A percentile compares a stretch with the other conserved stretches of the same genome.
Conservation (phyloP, 495 filamentous ascomycete genomes). For the Daldinia childiae region DNA sequence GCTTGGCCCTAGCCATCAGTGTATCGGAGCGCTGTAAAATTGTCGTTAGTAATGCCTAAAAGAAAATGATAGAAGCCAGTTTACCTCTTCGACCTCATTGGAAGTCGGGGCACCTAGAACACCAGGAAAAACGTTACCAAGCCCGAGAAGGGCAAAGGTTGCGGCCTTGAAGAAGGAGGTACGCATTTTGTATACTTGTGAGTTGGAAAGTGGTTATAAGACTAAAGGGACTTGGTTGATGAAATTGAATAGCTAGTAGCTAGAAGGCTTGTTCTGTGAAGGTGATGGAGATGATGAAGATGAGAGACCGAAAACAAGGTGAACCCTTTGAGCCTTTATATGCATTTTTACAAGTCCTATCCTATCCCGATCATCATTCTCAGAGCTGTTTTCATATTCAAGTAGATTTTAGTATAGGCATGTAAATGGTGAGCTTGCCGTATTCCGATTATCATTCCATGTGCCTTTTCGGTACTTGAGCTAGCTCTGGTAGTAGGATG, state of each 20-base stretch:
- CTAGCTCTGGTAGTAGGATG: not conserved
- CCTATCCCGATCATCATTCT: not conserved
- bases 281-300: not conserved
- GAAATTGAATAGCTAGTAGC: not conserved
- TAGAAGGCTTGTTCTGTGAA: not conserved
- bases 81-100: not conserved
- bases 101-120: constrained; percentile 1
- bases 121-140: not conserved
- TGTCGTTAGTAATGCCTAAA: not conserved
- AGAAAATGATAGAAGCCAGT: not conserved
- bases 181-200: not conserved
- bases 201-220: not conserved
- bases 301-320: not conserved
- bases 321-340: not conserved
- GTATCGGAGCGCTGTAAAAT: not conserved
- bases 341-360: not conserved
- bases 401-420: not conserved
- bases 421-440: not conserved
- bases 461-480: not conserved
- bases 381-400: not conserved
- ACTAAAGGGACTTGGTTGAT: not conserved
- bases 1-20: not conserved
- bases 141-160: not conserved
- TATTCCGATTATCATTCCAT: not conserved
- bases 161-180: not conserved